Percentiles rank a stretch among this genome's conserved stretches.
These are phyloP conservation scores for Hypoxylon sp. DNA, from an alignment of 2,329 filamentous ascomycete genomes.

Conservation along the genomic window DNA sequence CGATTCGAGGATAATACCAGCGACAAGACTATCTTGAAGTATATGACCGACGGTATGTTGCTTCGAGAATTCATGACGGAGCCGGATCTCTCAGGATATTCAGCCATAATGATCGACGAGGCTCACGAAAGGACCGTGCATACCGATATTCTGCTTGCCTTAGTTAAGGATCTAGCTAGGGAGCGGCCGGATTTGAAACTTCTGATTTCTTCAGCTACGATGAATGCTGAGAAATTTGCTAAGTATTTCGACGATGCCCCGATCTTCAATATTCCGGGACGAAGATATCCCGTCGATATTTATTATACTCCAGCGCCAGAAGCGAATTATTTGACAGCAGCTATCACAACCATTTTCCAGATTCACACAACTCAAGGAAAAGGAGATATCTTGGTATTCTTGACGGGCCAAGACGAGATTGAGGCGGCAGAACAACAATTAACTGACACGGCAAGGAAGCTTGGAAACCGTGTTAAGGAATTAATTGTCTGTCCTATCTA, in stretches of 20 bases:
- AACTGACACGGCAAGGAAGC: slow-evolving; percentile 86
- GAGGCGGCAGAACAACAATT: slow-evolving; percentile 88
- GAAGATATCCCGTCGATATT: slow-evolving; percentile 90
- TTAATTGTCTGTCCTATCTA: slow-evolving; percentile 95
- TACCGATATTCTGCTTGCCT: slow-evolving; percentile 89
- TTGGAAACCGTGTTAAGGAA: slow-evolving; percentile 87
- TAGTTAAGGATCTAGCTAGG: slow-evolving; percentile 89
- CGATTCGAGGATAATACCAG: slow-evolving; percentile 94
- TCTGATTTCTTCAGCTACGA: slow-evolving; percentile 92
- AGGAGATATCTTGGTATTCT: slow-evolving; percentile 93
- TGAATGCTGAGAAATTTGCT: slow-evolving; percentile 93
- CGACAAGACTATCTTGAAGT: slow-evolving; percentile 93
- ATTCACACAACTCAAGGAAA: slow-evolving; percentile 89
- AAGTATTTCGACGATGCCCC: slow-evolving; percentile 93
- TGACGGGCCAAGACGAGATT: slow-evolving; percentile 97
- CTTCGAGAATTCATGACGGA: slow-evolving; percentile 91
- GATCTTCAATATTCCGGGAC: slow-evolving; percentile 94
- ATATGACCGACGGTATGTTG: slow-evolving; percentile 98
- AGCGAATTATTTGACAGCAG: slow-evolving; percentile 92
- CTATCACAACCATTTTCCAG: slow-evolving; percentile 94
- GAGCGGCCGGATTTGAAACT: slow-evolving; percentile 89
- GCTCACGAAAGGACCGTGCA: slow-evolving; percentile 94
- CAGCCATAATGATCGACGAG: slow-evolving; percentile 95
- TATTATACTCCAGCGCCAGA: slow-evolving; percentile 93
- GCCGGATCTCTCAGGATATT: slow-evolving; percentile 85